Evolutionary conservation across 352 stramenopile genomes (phyloP), one percentile per base, ranked within the genome.

Genomic region (Globisporangium iwayamae): DNA sequence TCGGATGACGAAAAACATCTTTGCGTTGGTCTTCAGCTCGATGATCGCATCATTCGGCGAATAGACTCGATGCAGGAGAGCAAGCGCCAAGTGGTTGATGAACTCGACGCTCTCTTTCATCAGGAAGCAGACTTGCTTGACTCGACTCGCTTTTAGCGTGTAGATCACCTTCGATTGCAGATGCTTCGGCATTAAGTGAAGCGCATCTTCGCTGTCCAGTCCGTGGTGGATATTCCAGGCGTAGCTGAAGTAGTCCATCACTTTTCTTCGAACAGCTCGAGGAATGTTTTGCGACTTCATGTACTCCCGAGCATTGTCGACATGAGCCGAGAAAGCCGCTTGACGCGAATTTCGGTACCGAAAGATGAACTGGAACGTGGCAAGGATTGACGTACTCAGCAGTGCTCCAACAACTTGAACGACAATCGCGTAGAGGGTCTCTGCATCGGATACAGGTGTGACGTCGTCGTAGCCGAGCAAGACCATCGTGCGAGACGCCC

Each of bases 1-100:
- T 2, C 77, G 79, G 36, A 88, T 81, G 2, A 90, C 77, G 32
- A 91, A 91, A 56, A 89, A 91, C 83, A 90, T 90, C 50, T 85
- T 75, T 30, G 79, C 73, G 43, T 89, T 91, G 51, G 89, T 75
- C 41, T 90, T 91, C 13, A 78, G 73, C 53, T 90, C 78, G 22
- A 88, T 90, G 52, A 91, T 88, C 28, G 69, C 74, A 32, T 91
- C 80, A 16, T 59, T 58, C 10, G 83, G 83, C 0, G 81, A 83
- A 46, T 90, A 90, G 3, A 89, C 79, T 28, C 69, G 69, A 47
- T 80, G 76, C 3, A 70, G 63, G 0, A 92, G 69, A 3, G 76
- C 66, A 2, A 81, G 65, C 16, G 79, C 81, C 2, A 90, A 52
- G 18, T 82, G 48, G 18, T 92, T 89, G 51, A 90, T 85, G 41